These are phyloP conservation scores for Nemania diffusa DNA, from an alignment of 2,329 filamentous ascomycete genomes.

Conservation along the genomic window DNA sequence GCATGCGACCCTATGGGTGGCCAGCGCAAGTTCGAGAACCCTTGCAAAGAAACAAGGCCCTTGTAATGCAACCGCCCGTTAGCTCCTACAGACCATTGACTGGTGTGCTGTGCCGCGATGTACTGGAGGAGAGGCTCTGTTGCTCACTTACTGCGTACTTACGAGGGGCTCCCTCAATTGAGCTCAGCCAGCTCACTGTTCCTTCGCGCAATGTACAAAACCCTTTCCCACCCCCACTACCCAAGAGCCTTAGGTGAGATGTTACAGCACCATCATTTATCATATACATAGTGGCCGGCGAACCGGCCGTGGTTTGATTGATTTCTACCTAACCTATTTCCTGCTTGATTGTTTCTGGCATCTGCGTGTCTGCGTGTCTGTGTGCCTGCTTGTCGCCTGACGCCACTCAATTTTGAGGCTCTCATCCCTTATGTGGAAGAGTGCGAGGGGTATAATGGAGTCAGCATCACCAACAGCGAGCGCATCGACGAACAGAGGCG, in stretches of 20 bases:
- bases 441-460: conserved; percentile 39
- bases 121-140: conserved; percentile 14
- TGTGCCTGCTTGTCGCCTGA: conserved; percentile 15
- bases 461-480: conserved; percentile 45
- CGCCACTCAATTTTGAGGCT: conserved; percentile 1
- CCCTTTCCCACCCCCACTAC: conserved; percentile 24
- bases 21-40: conserved; percentile 14
- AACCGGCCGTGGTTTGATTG: conserved; percentile 27
- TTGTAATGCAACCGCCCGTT: conserved; percentile 6
- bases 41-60: background rate
- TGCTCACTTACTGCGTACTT: background rate
- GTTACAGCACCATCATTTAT: conserved; percentile 27
- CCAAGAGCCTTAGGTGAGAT: conserved; percentile 34
- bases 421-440: conserved; percentile 11
- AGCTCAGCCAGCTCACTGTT: conserved; percentile 7
- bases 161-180: conserved; percentile 32
- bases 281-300: background rate
- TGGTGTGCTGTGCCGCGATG: conserved; percentile 10
- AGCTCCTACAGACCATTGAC: background rate
- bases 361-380: background rate
- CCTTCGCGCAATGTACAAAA: conserved; percentile 29
- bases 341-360: conserved; percentile 14
- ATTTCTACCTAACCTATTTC: background rate
- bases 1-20: conserved; percentile 11
- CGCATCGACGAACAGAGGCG: conserved; percentile 50